These are phyloP conservation scores for Cryptosporidium meleagridis DNA, from an alignment of 169 alveolate species.

Conservation along the genomic window DNA sequence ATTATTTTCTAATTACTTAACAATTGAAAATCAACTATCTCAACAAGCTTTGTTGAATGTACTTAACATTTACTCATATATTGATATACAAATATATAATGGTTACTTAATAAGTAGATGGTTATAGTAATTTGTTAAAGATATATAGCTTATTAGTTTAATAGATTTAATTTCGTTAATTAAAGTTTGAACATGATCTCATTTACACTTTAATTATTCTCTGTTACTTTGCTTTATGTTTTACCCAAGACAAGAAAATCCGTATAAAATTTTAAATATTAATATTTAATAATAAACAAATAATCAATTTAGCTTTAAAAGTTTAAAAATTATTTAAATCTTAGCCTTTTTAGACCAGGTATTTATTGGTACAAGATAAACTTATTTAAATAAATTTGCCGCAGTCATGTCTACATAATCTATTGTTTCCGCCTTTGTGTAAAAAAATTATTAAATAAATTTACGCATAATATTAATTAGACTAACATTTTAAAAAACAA, in stretches of 20 bases:
- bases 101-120: slow-evolving; percentile 4
- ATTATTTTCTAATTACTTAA: slow-evolving; percentile 33
- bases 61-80: slow-evolving; percentile 24
- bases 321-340: background rate
- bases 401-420: background rate
- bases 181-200: slow-evolving; percentile 11
- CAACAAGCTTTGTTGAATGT: slow-evolving; percentile 54
- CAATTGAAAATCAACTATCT: slow-evolving; percentile 68
- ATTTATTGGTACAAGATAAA: background rate
- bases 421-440: background rate
- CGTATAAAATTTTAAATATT: background rate
- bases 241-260: slow-evolving; percentile 18
- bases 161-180: background rate
- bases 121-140: slow-evolving; percentile 4
- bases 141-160: background rate
- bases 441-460: background rate
- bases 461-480: background rate
- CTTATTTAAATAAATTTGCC: background rate
- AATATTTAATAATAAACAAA: background rate
- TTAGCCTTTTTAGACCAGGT: background rate
- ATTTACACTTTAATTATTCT: slow-evolving; percentile 1
- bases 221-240: background rate
- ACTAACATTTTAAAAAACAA: background rate
- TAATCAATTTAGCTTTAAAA: too few species aligned
- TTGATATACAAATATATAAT: slow-evolving; percentile 36